Evolutionary conservation across 192 early-diverging fungal species (phyloP), one percentile per base, ranked within the genome.

Genomic region (Rhizoclosmatium sp.): DNA sequence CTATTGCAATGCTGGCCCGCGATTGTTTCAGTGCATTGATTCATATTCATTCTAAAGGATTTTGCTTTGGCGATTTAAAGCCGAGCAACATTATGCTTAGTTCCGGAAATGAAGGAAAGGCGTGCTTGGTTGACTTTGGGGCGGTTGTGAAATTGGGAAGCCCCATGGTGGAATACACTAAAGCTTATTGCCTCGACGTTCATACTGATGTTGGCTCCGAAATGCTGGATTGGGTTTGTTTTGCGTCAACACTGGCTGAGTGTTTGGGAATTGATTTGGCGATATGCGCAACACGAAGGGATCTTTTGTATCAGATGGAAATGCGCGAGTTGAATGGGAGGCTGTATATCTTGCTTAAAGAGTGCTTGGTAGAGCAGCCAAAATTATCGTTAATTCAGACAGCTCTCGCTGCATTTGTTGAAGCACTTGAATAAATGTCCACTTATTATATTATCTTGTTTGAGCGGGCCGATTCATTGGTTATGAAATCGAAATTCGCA

Each of bases 101-200:
- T 54, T 12, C 5, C 16, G 5, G 9, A 16, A 16, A 54, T 7
- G 9, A 7, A 7, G 16, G 51, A 12, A 12, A 54, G 5, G 51
- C 51, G 9, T 12, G 9, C 16, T 54, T 54, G 51, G 51, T 54
- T 54, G 51, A 54, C 16, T 54, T 12, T 54, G 51, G 51, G 16
- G 51, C 51, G 16, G 16, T 16, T 12, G 51, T 54, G 16, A 7
- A 16, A 54, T 12, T 54, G 5, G 51, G 51, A 54, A 54, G 51
- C 51, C 51, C 51, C 51, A 16, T 54, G 9, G 16, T 54, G 5
- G 51, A 65, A 42, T 42, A 14, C 21, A 65, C 62, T 7, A n/a
- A 7, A 42, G 7, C 42, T 65, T 65, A 65, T 65, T 65, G 62
- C 42, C 62, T 65, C 9, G 62, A 65, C n/a, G 7, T n/a, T 65